phyloP scores from a whole-genome alignment of 2,329 filamentous ascomycete genomes.

The Monilinia polystroma region DNA sequence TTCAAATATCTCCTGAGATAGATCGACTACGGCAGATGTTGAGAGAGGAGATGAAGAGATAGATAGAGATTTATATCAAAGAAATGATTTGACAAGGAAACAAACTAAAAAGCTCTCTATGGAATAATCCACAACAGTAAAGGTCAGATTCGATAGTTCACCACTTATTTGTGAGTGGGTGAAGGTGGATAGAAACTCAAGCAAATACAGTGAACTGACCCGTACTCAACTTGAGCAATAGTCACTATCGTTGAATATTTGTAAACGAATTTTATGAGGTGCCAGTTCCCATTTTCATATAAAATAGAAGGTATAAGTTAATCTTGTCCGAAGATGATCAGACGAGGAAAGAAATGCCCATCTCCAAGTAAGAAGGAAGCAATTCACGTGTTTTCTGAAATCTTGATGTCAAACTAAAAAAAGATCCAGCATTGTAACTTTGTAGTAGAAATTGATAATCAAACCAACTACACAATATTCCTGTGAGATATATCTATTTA shows the following conservation, averaged over 20 bases:
- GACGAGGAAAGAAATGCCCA: not conserved
- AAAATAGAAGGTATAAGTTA: not conserved
- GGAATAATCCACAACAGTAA: not conserved
- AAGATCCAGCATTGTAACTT: not conserved
- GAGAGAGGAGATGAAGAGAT: not conserved
- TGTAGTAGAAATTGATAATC: not conserved
- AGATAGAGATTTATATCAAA: not conserved
- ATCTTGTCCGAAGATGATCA: not conserved
- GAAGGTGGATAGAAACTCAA: not conserved
- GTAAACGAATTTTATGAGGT: no score
- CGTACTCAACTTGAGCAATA: not conserved
- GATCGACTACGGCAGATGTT: not conserved
- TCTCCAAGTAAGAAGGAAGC: not conserved
- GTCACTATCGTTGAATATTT: not conserved
- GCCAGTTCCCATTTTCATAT: no score
- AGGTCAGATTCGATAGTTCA: not conserved
- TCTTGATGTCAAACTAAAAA: not conserved
- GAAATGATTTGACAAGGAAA: not conserved
- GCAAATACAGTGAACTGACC: not conserved
- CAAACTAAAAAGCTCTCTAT: not conserved
- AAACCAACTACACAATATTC: not conserved
- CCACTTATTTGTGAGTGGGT: not conserved
- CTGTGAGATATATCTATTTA: rapidly evolving
- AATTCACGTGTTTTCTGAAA: not conserved
- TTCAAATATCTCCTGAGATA: not conserved